These are phyloP conservation scores for Kwoniella pini DNA, from an alignment of 768 basidiomycete genomes.

Conservation along the genomic window DNA sequence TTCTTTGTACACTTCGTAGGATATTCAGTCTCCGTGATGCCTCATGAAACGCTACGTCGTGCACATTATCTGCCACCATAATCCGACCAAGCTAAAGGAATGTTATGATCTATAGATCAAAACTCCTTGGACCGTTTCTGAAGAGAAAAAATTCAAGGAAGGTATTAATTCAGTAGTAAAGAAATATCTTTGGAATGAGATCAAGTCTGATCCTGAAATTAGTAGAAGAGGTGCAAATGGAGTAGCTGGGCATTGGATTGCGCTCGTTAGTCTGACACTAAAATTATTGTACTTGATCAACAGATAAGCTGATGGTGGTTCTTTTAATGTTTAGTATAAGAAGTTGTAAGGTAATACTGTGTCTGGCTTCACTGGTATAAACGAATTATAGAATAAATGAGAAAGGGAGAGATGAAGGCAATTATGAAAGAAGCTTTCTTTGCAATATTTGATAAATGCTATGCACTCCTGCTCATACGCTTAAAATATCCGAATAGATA, in stretches of 20 bases:
- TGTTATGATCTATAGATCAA: constrained; percentile 3
- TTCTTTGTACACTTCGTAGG: too few species aligned
- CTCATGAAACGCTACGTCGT: background rate
- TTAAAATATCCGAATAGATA: too few species aligned
- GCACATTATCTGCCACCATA: background rate
- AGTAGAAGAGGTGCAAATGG: constrained; percentile 20
- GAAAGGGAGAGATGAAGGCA: too few species aligned
- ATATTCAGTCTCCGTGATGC: too few species aligned
- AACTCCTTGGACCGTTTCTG: constrained; percentile 10
- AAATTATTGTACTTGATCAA: background rate
- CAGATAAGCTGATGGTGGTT: constrained; percentile 5
- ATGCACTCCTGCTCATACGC: too few species aligned
- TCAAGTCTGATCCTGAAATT: constrained; percentile 18
- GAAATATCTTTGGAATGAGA: constrained; percentile 22
- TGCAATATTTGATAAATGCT: too few species aligned
- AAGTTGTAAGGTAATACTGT: too few species aligned
- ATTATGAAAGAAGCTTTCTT: too few species aligned
- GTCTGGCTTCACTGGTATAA: too few species aligned
- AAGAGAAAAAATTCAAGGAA: constrained; percentile 17
- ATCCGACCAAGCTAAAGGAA: background rate
- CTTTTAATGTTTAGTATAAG: too few species aligned
- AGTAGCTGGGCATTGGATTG: constrained; percentile 18
- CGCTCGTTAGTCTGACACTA: constrained; percentile 16
- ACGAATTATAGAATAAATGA: too few species aligned
- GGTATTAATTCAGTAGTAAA: constrained; percentile 22